A percentile compares a stretch with the other conserved stretches of the same genome.
Conservation (phyloP, 1,284 basidiomycete genomes). For the Boletus coffeatus region DNA sequence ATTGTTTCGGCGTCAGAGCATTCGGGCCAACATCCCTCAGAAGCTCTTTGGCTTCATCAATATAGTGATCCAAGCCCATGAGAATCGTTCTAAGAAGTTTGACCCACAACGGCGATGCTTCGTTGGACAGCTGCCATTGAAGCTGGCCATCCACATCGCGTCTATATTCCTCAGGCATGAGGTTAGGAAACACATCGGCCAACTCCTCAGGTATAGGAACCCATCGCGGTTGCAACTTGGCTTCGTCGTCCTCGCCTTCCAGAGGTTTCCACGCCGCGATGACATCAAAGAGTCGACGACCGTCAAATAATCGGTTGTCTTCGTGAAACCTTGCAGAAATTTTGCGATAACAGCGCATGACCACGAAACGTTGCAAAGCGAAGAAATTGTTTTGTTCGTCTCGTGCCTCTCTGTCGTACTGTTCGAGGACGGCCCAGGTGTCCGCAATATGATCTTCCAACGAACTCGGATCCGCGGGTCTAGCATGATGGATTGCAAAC, state of each 20-base stretch:
- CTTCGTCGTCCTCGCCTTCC: neutral
- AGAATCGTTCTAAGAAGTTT: no score
- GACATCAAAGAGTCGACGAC: neutral
- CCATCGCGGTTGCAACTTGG: neutral
- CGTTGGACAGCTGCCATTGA: no score
- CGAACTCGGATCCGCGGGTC: neutral
- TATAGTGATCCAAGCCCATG: no score
- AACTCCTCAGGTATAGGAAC: neutral
- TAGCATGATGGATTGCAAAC: neutral
- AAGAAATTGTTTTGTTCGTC: neutral
- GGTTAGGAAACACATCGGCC: no score
- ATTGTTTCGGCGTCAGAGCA: no score
- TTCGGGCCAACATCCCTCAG: no score
- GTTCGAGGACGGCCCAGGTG: neutral
- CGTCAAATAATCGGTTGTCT: neutral
- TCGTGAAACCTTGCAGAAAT: neutral
- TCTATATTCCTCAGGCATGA: no score
- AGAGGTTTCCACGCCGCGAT: neutral
- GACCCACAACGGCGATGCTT: no score
- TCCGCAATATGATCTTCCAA: neutral
- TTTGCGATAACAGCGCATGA: neutral
- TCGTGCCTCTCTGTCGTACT: neutral
- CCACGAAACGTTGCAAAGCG: neutral
- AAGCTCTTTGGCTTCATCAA: no score
- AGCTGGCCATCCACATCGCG: no score